Conservation (phyloP, 179 eudicot genomes). For the Spinacia oleracea region DNA sequence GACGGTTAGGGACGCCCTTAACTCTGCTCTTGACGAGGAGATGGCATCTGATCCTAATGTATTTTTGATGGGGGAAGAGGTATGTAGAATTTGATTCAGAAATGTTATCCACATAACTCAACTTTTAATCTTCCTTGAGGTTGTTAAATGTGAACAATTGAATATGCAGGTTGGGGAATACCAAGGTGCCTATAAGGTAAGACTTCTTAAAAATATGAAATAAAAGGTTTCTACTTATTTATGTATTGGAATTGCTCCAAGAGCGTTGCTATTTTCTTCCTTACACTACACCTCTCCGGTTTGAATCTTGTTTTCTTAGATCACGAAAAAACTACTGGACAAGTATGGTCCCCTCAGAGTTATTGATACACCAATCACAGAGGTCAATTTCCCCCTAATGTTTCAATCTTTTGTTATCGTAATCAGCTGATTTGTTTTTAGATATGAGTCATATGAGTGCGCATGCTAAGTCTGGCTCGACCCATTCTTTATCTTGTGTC, state of each 20-base stretch:
- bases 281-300: not conserved
- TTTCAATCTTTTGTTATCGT: not conserved
- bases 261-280: not conserved
- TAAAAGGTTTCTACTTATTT: not conserved
- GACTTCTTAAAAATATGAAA: not conserved
- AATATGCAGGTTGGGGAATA: constrained; percentile 82
- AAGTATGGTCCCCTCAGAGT: constrained; percentile 93
- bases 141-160: not conserved
- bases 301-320: constrained; percentile 39
- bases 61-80: constrained; percentile 96
- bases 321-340: constrained; percentile 77
- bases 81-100: constrained; percentile 22
- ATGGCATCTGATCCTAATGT: constrained; percentile 91
- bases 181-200: constrained; percentile 97
- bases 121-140: not conserved
- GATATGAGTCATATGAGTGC: not conserved
- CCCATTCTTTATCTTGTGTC: constrained; percentile 5
- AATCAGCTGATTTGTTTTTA: too few relatives aligned
- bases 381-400: constrained; percentile 45
- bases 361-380: constrained; percentile 91
- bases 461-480: not conserved
- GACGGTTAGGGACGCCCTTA: constrained; percentile 89
- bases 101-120: not conserved
- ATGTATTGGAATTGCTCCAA: not conserved
- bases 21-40: constrained; percentile 92